phyloP scores from a whole-genome alignment of 768 basidiomycete genomes.

The Porphyrellus cyaneotinctus region DNA sequence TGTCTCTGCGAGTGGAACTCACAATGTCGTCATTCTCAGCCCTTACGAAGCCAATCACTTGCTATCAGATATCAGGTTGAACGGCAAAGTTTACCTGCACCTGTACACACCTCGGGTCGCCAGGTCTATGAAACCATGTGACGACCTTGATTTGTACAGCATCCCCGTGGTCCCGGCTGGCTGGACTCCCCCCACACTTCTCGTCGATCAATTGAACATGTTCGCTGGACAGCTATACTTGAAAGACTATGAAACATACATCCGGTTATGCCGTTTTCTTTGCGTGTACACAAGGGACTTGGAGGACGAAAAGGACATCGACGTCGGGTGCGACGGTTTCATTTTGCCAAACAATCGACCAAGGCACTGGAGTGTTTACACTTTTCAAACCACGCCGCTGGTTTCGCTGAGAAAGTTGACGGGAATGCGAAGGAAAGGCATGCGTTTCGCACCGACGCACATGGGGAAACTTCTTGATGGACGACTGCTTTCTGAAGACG shows the following conservation, averaged over 20 bases:
- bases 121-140: constrained; percentile 34
- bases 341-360: constrained; percentile 18
- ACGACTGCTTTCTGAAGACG: constrained; percentile 16
- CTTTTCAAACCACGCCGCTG: constrained; percentile 36
- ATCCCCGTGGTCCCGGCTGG: neutral
- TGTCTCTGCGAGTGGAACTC: neutral
- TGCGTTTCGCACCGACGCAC: constrained; percentile 37
- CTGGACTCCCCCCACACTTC: neutral
- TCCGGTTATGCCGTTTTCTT: constrained; percentile 2
- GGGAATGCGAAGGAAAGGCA: constrained; percentile 38
- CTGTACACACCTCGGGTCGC: constrained; percentile 39
- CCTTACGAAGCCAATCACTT: constrained; percentile 33
- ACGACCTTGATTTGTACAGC: constrained; percentile 27
- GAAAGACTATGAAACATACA: constrained; percentile 1
- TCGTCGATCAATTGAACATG: constrained; percentile 14
- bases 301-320: constrained; percentile 1
- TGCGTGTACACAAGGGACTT: constrained; percentile 9
- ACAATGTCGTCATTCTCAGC: constrained; percentile 18
- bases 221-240: constrained; percentile 1
- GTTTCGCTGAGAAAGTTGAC: constrained; percentile 18
- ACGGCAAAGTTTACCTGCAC: constrained; percentile 29
- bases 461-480: constrained; percentile 38
- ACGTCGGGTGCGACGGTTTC: constrained; percentile 20
- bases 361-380: neutral
- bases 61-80: constrained; percentile 34